Evolutionary conservation across 768 basidiomycete genomes (phyloP), one percentile per base, ranked within the genome.

Genomic region (Boletus barrowsii): DNA sequence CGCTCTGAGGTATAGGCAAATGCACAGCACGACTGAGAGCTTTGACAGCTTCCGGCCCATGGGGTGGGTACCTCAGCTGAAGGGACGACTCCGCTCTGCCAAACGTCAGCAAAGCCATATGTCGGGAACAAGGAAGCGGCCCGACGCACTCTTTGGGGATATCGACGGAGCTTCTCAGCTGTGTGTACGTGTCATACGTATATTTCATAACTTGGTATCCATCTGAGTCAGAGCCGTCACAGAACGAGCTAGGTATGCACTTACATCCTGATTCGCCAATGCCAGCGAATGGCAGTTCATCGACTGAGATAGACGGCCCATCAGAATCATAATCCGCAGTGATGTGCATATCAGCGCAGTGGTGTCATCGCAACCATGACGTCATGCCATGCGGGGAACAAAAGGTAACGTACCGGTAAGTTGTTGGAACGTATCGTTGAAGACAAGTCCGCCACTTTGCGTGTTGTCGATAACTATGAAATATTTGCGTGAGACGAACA

Each of bases 191-290:
- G 32, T 85, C 79, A 55, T 78, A 87, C 49, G 77, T 81, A 59
- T 78, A 75, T 59, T 78, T 79, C 53, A 83, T 65, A 17, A 71
- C 42, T 58, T 86, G 81, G 22, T 72, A 67, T 13, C 87, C 86
- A 51, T 84, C 85, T 85, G 29, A 10, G 20, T 39, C 22, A 33
- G 6, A 1, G 26, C 26, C 26, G 8, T 29, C 13, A 18, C n/a
- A 40, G 17, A 42, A 5, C 17, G 20, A 42, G 36, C 10, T 36
- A 6, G 6, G 17, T 48, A 41, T 37, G 9, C 10, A 71, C 83
- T 58, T 64, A 87, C 86, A 79, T 49, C 87, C 86, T 2, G 85
- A 86, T 62, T 81, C 81, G 29, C 86, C 85, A 4, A 81, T 73
- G 2, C 83, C 81, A 15, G 76, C 73, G 60, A 83, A 79, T 1